Base-by-base conservation (phyloP, 805 yeast species). In the Dipodascopsis tothii region DNA sequence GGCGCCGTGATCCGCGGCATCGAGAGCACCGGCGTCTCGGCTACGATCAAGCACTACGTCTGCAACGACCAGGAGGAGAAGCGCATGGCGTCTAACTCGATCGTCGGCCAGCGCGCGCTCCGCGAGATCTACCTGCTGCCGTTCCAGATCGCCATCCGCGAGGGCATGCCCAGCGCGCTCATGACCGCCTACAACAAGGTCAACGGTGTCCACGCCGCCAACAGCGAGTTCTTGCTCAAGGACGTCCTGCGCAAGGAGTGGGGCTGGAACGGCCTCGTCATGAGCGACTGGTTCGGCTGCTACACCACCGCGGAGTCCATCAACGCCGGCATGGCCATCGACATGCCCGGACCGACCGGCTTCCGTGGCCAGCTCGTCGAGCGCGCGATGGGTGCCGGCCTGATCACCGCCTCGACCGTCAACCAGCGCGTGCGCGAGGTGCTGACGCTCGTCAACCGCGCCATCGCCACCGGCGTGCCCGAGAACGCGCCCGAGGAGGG, bases 251-350 rank as follows among this genome's bases (percentile, higher is more conserved):
- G 80, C 43, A 56, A 65, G 2, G 82, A 78, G 57, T 78, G 81
- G 81, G 63, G 66, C 3, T 78, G 68, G 62, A 64, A 72, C 5
- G 84, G 84, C 35, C 58, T 71, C 32, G 58, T 71, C 28, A 75
- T 79, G 77, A 72, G 79, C 22, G 84, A 78, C 60, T 78, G 84
- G 84, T 72, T 56, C 56, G 84, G 84, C 21, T 67, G 70, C 6
- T 77, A 73, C 58, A 67, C 78, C 14, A 62, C 63, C 30, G 65
- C 64, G 35, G 70, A 67, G 35, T 54, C 79, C 11, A 57, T 78
- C 37, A 67, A 70, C 33, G 74, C 75, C 28, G 83, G 84, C 5
- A 62, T 79, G 43, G 80, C 77, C 56, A 63, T 79, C 53, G 84
- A 79, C 59, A 76, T 77, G 81, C 84, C 84, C 1, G 84, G 84